Evolutionary conservation across 441 rosid species (phyloP).

Genomic region (Pelargonium australe): DNA sequence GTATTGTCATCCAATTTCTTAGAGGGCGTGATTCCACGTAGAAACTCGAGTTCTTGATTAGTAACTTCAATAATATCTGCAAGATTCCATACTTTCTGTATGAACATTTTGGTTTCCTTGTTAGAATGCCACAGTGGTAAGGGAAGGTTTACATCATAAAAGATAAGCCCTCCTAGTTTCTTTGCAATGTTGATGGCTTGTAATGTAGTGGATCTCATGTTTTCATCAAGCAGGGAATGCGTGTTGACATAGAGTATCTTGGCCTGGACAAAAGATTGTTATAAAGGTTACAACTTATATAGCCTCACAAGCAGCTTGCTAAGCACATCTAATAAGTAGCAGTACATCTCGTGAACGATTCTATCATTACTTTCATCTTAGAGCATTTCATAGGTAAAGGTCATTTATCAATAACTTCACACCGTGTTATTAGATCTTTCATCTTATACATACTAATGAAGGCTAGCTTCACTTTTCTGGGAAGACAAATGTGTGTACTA

Average conservation of each 20-base stretch:
- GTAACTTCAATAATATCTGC: conserved; percentile 76
- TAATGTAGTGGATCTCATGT: conserved; percentile 61
- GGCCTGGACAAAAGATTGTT: conserved; percentile 44
- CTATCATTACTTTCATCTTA: no score
- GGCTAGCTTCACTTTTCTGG: no score
- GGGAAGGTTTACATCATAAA: conserved; percentile 79
- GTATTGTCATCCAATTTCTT: conserved; percentile 67
- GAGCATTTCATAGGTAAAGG: no score
- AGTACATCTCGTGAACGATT: no score
- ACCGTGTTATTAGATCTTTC: no score
- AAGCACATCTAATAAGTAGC: background rate
- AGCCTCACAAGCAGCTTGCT: conserved; percentile 6
- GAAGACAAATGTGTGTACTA: no score
- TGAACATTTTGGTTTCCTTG: conserved; percentile 62
- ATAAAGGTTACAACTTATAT: conserved; percentile 22
- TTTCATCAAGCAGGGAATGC: conserved; percentile 65
- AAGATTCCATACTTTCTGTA: conserved; percentile 65
- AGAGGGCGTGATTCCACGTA: conserved; percentile 56
- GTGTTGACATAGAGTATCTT: conserved; percentile 82
- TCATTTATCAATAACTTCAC: no score
- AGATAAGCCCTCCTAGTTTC: conserved; percentile 60
- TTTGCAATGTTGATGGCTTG: conserved; percentile 64
- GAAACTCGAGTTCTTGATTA: conserved; percentile 86
- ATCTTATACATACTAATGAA: no score
- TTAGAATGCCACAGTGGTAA: conserved; percentile 71